Base-by-base conservation (phyloP, 2,329 filamentous ascomycete genomes). In the Rhynchosporium secalis region DNA sequence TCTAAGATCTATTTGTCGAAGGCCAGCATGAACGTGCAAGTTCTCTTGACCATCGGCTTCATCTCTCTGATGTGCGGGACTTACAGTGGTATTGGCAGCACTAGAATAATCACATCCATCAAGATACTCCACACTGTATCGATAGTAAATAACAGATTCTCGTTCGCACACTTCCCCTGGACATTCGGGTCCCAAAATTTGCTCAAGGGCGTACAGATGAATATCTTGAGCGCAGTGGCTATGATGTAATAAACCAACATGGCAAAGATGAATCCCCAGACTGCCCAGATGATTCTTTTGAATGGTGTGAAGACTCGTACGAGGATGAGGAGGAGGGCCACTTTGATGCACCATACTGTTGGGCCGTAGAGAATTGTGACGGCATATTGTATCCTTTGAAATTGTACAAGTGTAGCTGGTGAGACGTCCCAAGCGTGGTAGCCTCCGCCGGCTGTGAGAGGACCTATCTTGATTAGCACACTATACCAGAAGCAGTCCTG, bases 261-360 rank as follows among this genome's bases (percentile, higher is more conserved):
- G 1, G 20, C 28, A 20, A 13, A 41, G 20, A 56, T 40, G 7
- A 56, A 56, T 28, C 13, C n/a, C 20, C 28, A 43, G 28, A 56
- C 13, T 3, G 13, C 28, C 5, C 26, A 15, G 36, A 43, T 31
- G n/a, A 43, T 43, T 15, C 10, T 28, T 28, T 38, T n/a, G 12
- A 28, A 43, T 13, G 36, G 36, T 9, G 52, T 41, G 8, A 56
- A 56, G 1, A 56, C 52, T 6, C 52, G n/a, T 13, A 31, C 52
- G 9, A 56, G 26, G 20, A 56, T 41, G 4, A 56, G 20, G n/a
- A 56, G 52, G n/a, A 56, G 52, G n/a, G 52, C 29, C 20, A 43
- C 52, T 56, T 56, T 56, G 36, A 31, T 56, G 36, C 29, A n/a
- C 29, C 29, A 51, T 3, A 36, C 13, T 2, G 5, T 7, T 2